phyloP scores from a whole-genome alignment of 1,139 yeast species.

The Pichia sp. region DNA sequence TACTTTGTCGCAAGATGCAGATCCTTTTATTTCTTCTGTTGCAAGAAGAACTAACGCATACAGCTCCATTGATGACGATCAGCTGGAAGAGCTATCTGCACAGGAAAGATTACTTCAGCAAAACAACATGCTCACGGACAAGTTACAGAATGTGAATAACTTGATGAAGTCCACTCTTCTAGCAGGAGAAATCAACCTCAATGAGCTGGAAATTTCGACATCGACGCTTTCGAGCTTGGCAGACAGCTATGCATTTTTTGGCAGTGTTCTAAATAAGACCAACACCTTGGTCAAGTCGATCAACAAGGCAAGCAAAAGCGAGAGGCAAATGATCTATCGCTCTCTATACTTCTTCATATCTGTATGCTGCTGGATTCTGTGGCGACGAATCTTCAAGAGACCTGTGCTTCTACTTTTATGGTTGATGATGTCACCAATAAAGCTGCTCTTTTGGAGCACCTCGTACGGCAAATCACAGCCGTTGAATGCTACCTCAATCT shows the following conservation, averaged over 20 bases:
- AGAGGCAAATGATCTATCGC: slow-evolving; percentile 54
- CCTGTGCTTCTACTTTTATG: slow-evolving; percentile 58
- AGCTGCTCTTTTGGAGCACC: slow-evolving; percentile 37
- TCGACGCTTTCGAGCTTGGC: slow-evolving; percentile 47
- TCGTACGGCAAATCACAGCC: background rate
- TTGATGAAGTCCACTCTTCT: slow-evolving; percentile 30
- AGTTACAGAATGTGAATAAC: slow-evolving; percentile 30
- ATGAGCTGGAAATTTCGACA: slow-evolving; percentile 57
- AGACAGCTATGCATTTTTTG: slow-evolving; percentile 49
- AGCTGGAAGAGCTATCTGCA: slow-evolving; percentile 23
- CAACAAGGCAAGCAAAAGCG: slow-evolving; percentile 64
- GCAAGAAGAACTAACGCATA: background rate
- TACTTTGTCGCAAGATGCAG: slow-evolving; percentile 2
- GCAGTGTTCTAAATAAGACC: slow-evolving; percentile 51
- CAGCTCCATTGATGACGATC: slow-evolving; percentile 21
- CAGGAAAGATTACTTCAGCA: slow-evolving; percentile 29
- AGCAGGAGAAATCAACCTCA: slow-evolving; percentile 60
- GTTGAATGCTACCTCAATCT: background rate
- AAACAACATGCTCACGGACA: slow-evolving; percentile 28
- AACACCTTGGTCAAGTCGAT: slow-evolving; percentile 55
- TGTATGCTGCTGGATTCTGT: slow-evolving; percentile 59
- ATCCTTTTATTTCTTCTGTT: background rate
- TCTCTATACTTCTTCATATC: slow-evolving; percentile 53
- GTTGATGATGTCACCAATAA: slow-evolving; percentile 44
- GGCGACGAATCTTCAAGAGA: slow-evolving; percentile 55